These are phyloP conservation scores for Pichia sp. DNA, from an alignment of 1,139 yeast genomes.

Conservation along the genomic window DNA sequence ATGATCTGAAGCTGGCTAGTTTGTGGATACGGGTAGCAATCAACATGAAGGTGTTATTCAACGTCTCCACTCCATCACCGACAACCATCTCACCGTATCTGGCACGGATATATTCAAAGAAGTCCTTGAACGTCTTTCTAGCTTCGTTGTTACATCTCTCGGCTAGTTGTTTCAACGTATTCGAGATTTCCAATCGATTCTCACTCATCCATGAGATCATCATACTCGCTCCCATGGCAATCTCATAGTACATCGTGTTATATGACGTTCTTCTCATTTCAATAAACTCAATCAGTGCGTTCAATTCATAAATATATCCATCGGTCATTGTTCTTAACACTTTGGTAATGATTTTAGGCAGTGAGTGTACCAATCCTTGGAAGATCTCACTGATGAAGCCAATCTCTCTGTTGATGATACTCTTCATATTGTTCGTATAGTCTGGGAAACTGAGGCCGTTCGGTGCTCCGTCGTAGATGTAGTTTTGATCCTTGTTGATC, in stretches of 20 bases:
- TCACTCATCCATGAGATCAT: slow-evolving; percentile 21
- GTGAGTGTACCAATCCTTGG: slow-evolving; percentile 17
- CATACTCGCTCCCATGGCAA: slow-evolving; percentile 36
- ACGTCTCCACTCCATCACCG: slow-evolving; percentile 22
- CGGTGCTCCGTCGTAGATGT: slow-evolving; percentile 28
- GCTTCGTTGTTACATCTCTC: slow-evolving; percentile 22
- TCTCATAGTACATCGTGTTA: slow-evolving; percentile 45
- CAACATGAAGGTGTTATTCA: slow-evolving; percentile 29
- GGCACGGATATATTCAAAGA: slow-evolving; percentile 53
- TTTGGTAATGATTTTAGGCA: slow-evolving; percentile 48
- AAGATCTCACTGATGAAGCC: slow-evolving; percentile 20
- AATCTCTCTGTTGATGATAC: slow-evolving; percentile 22
- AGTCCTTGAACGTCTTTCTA: slow-evolving; percentile 53
- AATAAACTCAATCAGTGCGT: slow-evolving; percentile 36
- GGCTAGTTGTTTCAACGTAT: slow-evolving; percentile 14
- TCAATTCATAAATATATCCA: slow-evolving; percentile 33
- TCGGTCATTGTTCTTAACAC: slow-evolving; percentile 50
- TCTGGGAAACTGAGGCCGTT: slow-evolving; percentile 53
- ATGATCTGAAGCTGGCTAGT: slow-evolving; percentile 59
- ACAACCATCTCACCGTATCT: slow-evolving; percentile 40
- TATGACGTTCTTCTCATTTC: slow-evolving; percentile 37
- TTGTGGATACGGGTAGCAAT: slow-evolving; percentile 56
- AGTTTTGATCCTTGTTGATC: slow-evolving; percentile 28
- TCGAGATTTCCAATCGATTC: slow-evolving; percentile 18
- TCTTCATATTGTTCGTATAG: slow-evolving; percentile 33